Evolutionary conservation across 805 yeast genomes (phyloP), one percentile per base, ranked within the genome.

Genomic region (Maudiozyma barnettii): DNA sequence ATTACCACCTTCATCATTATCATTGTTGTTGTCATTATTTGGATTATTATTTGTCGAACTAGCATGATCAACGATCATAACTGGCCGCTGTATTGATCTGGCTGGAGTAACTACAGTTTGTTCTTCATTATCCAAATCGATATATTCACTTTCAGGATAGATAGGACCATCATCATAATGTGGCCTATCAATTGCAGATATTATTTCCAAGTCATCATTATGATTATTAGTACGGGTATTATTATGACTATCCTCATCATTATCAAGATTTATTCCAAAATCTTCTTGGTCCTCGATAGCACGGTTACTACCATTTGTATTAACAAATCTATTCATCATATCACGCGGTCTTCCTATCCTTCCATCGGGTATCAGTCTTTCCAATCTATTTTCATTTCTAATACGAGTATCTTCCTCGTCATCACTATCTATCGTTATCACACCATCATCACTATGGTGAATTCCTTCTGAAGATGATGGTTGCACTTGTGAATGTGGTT

Each of bases 381-480:
- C 26, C 6, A 47, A 55, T 21, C 47, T 43, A 36, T 41, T 46
- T 5, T 49, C 57, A 13, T 50, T 49, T 21, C 50, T 31, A 23
- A 52, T 51, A 16, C 50, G 51, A 14, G 45, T 50, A 35, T 59
- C 65, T 21, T 56, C 63, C 12, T 61, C 65, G 2, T 55, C 54
- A 45, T 58, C 66, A 46, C 64, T 60, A 10, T 57, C 65, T 18
- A 60, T 58, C 37, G 59, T 50, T 21, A 60, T 57, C 16, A 56
- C 54, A 35, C 22, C 16, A 2, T 20, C 30, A 39, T 39, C 30
- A 13, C 22, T 13, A 39, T 39, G n/a, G n/a, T n/a, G n/a, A n/a
- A n/a, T n/a, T n/a, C n/a, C 12, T 37, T 26, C 12, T 21, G 8
- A 12, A 26, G 30, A 26, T 26, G 3, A 12, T 26, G 30, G 30